phyloP scores from a whole-genome alignment of 257 asterid species.

The Solanum raphanifolium region DNA sequence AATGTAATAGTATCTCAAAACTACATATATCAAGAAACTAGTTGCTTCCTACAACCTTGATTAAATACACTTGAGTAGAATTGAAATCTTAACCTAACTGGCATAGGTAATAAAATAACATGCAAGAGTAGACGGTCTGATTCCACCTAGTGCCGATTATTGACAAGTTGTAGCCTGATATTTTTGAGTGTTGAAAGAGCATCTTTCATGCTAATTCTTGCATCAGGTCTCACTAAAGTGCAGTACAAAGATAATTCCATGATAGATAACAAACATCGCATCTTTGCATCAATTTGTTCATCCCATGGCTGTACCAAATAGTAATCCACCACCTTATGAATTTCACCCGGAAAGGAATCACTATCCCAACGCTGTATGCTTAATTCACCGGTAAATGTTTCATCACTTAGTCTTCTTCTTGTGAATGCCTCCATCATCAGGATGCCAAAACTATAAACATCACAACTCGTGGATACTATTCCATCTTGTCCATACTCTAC shows the following conservation, averaged over 20 bases:
- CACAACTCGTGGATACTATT: background rate
- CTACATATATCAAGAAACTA: too few species aligned
- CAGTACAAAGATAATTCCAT: too few species aligned
- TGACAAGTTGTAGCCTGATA: too few species aligned
- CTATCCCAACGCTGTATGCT: background rate
- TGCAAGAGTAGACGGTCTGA: too few species aligned
- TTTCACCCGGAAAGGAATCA: background rate
- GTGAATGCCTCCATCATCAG: background rate
- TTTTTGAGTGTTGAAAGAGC: too few species aligned
- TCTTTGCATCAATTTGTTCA: too few species aligned
- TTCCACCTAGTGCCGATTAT: background rate
- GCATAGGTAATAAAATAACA: background rate
- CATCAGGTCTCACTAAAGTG: too few species aligned
- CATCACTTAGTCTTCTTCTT: background rate
- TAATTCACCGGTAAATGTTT: too few species aligned
- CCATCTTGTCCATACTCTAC: background rate
- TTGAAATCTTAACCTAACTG: constrained; percentile 9
- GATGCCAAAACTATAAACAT: background rate
- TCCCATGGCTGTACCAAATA: too few species aligned
- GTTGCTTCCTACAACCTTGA: background rate
- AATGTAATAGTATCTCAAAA: too few species aligned
- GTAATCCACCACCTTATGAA: background rate
- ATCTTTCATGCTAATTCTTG: too few species aligned
- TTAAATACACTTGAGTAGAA: background rate
- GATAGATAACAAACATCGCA: too few species aligned